Percentiles rank a stretch among this genome's conserved stretches.
Evolutionary conservation across 306 rosid species (phyloP).

Genomic region (Biancaea sappan): DNA sequence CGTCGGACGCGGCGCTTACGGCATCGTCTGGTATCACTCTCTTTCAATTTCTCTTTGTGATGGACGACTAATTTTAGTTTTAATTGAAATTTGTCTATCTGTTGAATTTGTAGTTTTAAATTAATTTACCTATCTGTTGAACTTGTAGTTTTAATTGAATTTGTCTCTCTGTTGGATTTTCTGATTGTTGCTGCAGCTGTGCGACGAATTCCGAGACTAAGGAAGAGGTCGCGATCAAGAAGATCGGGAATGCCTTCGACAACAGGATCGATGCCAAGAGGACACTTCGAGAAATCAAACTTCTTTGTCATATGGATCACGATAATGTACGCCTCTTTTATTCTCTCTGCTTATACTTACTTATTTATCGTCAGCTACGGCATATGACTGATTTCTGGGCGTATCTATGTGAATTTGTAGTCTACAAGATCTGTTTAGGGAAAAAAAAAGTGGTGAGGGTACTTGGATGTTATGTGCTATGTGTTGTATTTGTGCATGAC

Average conservation of each 20-base stretch:
- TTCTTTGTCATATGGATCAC: conserved; percentile 85
- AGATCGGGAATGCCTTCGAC: conserved; percentile 72
- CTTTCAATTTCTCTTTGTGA: background rate
- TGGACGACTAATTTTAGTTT: background rate
- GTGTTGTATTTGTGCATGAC: background rate
- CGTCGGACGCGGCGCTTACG: conserved; percentile 96
- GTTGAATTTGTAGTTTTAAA: background rate
- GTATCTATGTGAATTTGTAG: background rate
- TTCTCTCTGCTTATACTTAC: conserved; percentile 18
- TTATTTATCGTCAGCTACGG: background rate
- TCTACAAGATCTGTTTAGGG: background rate
- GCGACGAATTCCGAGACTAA: conserved; percentile 57
- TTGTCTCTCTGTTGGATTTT: conserved; percentile 13
- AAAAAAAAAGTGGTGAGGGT: background rate
- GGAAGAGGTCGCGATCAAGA: conserved; percentile 72
- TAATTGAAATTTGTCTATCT: background rate
- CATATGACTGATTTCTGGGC: background rate
- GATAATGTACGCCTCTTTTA: conserved; percentile 58
- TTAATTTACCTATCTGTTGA: conserved; percentile 1
- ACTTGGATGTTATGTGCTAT: background rate
- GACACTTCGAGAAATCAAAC: conserved; percentile 74
- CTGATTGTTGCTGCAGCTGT: conserved; percentile 45
- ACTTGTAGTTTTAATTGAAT: background rate
- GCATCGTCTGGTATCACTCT: conserved; percentile 79
- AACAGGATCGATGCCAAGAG: conserved; percentile 72